Base-by-base conservation (phyloP, 2,329 filamentous ascomycete genomes). In the Alternaria triticimaculans region DNA sequence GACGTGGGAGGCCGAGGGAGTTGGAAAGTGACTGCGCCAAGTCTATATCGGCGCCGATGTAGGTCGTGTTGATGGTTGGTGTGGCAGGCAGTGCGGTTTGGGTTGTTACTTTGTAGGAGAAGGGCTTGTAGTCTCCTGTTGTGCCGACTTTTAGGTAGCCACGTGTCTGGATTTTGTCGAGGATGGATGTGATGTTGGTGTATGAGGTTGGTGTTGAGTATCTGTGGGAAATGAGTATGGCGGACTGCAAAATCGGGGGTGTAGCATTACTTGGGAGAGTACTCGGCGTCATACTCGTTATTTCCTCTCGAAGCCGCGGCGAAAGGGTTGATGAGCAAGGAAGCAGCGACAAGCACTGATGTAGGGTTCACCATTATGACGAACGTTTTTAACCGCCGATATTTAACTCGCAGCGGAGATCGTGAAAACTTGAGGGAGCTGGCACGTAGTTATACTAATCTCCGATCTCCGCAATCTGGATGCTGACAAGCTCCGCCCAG, bases 71-170 rank as follows among this genome's bases (percentile, higher is more conserved):
- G 30, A 66, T 66, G 33, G 51, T 26, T 20, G 65, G 58, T 2
- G 43, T 55, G 9, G 60, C 50, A 3, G 65, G 65, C 2, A 68
- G 63, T 20, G 60, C 58, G 21, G 65, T 62, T 44, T 41, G 60
- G 46, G 65, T 67, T 3, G 59, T 61, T 11, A 62, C 65, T 54
- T 62, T 63, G 55, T 68, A 68, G 3, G 65, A 59, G n/a, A 68
- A 68, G 4, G 63, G 65, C 41, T 68, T 68, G 50, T 66, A 68
- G 30, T 68, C 65, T 11, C 65, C 65, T 1, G 63, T 68, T 44
- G 65, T 68, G 60, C 65, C 65, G 48, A 66, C 65, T 68, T 58
- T 68, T 5, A 68, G 41, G 58, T 68, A 66, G 55, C 65, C 63
- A 4, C 65, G 65, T 3, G 63, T 26, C 11, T 26, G 63, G 55